Evolutionary conservation across 306 rosid species (phyloP), one percentile per base, ranked within the genome.

Genomic region (Sindora glabra): DNA sequence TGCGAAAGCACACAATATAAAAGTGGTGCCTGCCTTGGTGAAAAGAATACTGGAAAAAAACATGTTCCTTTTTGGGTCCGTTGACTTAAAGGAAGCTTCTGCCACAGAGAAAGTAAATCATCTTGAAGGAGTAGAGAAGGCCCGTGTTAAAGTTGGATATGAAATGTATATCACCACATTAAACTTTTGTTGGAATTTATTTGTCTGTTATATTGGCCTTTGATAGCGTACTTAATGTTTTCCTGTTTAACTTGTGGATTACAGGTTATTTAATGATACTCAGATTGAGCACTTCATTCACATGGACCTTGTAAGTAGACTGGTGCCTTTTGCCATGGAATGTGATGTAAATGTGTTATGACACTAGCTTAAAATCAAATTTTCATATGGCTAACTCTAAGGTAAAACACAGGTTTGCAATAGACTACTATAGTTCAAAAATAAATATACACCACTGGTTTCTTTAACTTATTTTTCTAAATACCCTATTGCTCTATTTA

Each of bases 271-370:
- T 72, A 53, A 50, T 11, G 69, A 70, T 53, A 65, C 75, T 29
- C 65, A 53, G 38, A 58, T 85, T 23, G 87, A 87, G 47, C 59
- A 81, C 60, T 68, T 71, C 16, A 42, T 83, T 25, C 81, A 73
- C 73, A 73, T 87, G 95, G 89, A 91, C 81, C 77, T 91, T 82
- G 94, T 89, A 76, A 72, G 83, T 49, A 36, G 22, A 62, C 14
- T 23, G 12, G 58, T 48, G 30, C 64, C 42, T 56, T 69, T 38
- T 62, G 39, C 45, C 37, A 17, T 41, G 13, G 37, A 23, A 58
- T 64, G 36, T 34, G 41, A 57, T 63, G 40, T 53, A 12, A 37
- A 46, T 25, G 23, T 16, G 30, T 26, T 17, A 18, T 44, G 37
- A 16, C 27, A 10, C 44, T 59, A 23, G 13, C 37, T 38, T 62